phyloP scores from a whole-genome alignment of 768 basidiomycete genomes.

The Lentinus brumalis region DNA sequence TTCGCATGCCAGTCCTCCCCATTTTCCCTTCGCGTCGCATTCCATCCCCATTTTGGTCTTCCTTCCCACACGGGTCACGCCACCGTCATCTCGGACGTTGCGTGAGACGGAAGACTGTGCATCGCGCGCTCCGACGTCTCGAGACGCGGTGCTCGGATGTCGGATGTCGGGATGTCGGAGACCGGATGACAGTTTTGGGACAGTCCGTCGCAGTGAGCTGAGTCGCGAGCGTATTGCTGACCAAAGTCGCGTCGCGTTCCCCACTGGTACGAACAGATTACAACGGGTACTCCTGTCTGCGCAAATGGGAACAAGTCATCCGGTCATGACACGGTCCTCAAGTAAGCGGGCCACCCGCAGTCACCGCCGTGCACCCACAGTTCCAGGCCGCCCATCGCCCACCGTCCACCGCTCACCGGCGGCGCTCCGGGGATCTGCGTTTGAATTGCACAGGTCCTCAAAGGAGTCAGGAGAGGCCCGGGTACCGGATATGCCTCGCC shows the following conservation, averaged over 20 bases:
- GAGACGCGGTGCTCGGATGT: too few species aligned
- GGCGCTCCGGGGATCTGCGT: neutral
- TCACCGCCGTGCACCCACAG: neutral
- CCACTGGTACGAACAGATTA: constrained; percentile 42
- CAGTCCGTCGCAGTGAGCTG: too few species aligned
- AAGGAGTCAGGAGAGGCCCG: neutral
- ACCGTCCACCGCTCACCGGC: neutral
- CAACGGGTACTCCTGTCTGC: constrained; percentile 59
- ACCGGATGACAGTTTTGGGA: too few species aligned
- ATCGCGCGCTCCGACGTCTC: too few species aligned
- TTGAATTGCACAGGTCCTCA: neutral
- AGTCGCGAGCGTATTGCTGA: too few species aligned
- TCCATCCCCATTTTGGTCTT: neutral
- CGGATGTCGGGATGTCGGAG: too few species aligned
- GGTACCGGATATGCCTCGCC: too few species aligned
- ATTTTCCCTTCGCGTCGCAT: neutral
- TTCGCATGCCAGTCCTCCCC: neutral
- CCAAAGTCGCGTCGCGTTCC: neutral
- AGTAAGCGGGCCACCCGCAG: neutral
- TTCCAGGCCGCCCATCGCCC: neutral
- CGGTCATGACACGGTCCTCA: neutral
- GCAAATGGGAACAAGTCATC: constrained; percentile 46
- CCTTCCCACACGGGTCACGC: neutral
- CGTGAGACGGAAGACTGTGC: too few species aligned
- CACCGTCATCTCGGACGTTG: neutral